Conservation (phyloP, 768 basidiomycete species). For the Cubamyces sp. region DNA sequence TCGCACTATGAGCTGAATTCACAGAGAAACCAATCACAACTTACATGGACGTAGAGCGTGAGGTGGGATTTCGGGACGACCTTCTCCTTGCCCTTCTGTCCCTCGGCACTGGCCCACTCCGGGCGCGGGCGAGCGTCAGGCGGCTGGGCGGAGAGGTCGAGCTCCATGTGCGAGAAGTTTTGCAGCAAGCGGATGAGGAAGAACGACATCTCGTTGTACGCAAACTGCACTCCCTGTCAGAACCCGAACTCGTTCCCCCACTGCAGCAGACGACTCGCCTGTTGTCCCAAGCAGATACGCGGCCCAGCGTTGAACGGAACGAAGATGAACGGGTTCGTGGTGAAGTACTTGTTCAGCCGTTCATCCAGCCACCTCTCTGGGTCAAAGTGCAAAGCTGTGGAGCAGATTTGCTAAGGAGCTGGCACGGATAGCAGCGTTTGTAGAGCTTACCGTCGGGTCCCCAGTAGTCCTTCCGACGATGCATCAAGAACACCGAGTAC, state of each 20-base stretch:
- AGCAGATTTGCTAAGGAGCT: not conserved
- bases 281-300: constrained; percentile 62
- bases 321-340: constrained; percentile 69
- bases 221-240: constrained; percentile 41
- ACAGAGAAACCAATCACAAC: not conserved
- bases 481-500: constrained; percentile 37
- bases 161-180: constrained; percentile 45
- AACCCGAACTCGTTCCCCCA: too few relatives aligned
- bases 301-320: constrained; percentile 72
- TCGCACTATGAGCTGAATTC: not conserved
- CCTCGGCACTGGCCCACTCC: constrained; percentile 38
- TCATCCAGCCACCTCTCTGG: constrained; percentile 69
- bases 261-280: constrained; percentile 29
- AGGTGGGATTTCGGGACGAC: constrained; percentile 44
- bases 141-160: constrained; percentile 44
- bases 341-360: constrained; percentile 54
- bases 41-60: constrained; percentile 45
- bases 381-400: constrained; percentile 50
- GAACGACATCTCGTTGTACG: constrained; percentile 59
- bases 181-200: constrained; percentile 58
- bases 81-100: constrained; percentile 46
- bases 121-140: constrained; percentile 36
- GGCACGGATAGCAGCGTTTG: too few relatives aligned
- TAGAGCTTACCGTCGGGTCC: constrained; percentile 49
- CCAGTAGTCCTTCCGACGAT: constrained; percentile 55